phyloP scores from a whole-genome alignment of 345 rosid species.

The Gossypium thurberi region DNA sequence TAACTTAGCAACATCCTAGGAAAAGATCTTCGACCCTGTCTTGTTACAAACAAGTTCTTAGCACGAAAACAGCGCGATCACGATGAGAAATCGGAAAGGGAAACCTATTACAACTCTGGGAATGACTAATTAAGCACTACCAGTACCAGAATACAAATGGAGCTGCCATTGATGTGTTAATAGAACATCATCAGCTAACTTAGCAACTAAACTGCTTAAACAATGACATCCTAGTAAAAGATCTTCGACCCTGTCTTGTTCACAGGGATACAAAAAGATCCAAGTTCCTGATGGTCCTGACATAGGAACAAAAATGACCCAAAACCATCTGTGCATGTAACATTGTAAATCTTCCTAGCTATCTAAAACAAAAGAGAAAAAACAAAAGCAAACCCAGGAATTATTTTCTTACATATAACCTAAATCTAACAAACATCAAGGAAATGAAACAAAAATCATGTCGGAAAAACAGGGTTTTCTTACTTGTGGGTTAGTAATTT shows the following conservation, averaged over 20 bases:
- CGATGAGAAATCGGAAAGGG: not conserved
- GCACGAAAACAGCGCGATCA: not conserved
- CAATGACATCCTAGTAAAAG: not conserved
- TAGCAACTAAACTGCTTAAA: not conserved
- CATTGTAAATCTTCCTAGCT: not conserved
- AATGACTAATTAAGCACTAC: not conserved
- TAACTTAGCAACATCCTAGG: not conserved
- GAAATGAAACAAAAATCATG: not conserved
- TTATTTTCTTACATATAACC: conserved; percentile 2
- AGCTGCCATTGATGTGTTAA: not conserved
- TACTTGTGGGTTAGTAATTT: not conserved
- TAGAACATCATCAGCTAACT: not conserved
- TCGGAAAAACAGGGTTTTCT: not conserved
- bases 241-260: conserved; percentile 6
- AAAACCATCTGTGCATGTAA: not conserved
- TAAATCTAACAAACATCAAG: conserved; percentile 1
- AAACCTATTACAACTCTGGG: not conserved
- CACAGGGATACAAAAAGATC: not conserved
- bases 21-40: conserved; percentile 3
- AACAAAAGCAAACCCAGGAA: conserved; percentile 6
- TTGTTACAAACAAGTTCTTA: not conserved
- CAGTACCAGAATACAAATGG: not conserved
- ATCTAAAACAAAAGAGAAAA: not conserved
- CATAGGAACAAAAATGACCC: not conserved
- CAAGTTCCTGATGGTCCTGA: not conserved